These are phyloP conservation scores for Exophiala viscosa DNA, from an alignment of 2,329 filamentous ascomycete species.

Conservation along the genomic window DNA sequence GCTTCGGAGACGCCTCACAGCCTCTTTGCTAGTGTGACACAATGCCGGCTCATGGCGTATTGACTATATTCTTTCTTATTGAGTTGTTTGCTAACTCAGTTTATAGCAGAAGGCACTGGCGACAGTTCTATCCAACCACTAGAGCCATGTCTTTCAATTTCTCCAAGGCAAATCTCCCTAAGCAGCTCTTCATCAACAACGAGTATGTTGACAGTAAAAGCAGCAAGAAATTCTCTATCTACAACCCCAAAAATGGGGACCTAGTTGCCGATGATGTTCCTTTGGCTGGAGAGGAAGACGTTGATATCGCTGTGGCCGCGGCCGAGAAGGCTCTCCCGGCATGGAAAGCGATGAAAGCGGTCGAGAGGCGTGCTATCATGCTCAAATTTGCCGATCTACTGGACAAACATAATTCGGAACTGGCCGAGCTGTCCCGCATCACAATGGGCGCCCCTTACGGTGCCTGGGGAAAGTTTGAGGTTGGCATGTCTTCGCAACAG, in stretches of 20 bases:
- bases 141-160: too few species aligned
- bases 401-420: constrained; percentile 32
- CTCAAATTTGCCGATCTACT: constrained; percentile 45
- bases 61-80: too few species aligned
- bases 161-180: neutral
- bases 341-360: constrained; percentile 39
- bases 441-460: too few species aligned
- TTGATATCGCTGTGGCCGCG: constrained; percentile 48
- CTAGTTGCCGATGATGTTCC: constrained; percentile 49
- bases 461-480: too few species aligned
- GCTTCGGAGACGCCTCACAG: too few species aligned
- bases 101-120: too few species aligned
- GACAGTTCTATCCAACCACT: too few species aligned
- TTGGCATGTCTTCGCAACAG: too few species aligned
- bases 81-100: too few species aligned
- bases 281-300: constrained; percentile 45
- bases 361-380: constrained; percentile 40
- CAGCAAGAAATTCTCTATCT: constrained; percentile 35
- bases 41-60: too few species aligned
- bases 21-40: too few species aligned
- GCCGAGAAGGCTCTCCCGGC: constrained; percentile 48
- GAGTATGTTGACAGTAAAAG: constrained; percentile 1
- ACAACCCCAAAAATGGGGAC: constrained; percentile 46
- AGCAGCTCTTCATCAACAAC: constrained; percentile 6
- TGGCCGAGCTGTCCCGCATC: too few species aligned